A percentile compares a stretch with the other conserved stretches of the same genome.
Conservation (phyloP, 192 early-diverging fungal species). For the Coemansia sp. region DNA sequence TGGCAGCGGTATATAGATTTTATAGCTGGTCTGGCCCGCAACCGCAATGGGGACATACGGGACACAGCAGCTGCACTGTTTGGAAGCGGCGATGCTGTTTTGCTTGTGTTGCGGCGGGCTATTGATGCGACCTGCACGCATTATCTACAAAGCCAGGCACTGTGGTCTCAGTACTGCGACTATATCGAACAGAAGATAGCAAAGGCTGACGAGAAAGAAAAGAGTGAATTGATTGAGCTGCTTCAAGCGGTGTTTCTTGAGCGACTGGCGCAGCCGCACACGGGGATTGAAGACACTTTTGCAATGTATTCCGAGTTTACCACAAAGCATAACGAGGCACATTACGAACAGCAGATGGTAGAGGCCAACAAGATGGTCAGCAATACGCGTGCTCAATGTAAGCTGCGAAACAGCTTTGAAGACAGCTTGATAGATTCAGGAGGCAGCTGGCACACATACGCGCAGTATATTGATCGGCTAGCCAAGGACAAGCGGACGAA, state of each 20-base stretch:
- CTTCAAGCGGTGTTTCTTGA: conserved; percentile 24
- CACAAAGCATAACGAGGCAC: conserved; percentile 15
- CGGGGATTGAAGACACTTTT: conserved; percentile 38
- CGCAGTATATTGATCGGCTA: conserved; percentile 22
- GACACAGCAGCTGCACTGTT: conserved; percentile 23
- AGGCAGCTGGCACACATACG: conserved; percentile 18
- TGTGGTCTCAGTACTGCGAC: conserved; percentile 34
- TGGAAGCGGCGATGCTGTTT: conserved; percentile 11
- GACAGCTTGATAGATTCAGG: conserved; percentile 12
- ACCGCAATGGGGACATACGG: background rate
- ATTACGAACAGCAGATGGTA: conserved; percentile 42
- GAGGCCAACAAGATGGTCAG: conserved; percentile 28
- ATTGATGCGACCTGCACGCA: conserved; percentile 21
- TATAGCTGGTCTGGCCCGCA: conserved; percentile 8
- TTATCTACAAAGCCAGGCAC: conserved; percentile 18
- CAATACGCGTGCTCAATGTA: conserved; percentile 14
- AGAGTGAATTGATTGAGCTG: conserved; percentile 11
- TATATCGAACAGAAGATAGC: conserved; percentile 13
- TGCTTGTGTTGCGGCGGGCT: conserved; percentile 17
- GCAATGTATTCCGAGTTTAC: conserved; percentile 42
- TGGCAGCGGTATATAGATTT: conserved; percentile 44
- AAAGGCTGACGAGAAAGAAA: background rate
- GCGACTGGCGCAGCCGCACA: conserved; percentile 29
- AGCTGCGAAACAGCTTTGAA: conserved; percentile 21
- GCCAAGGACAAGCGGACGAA: conserved; percentile 5